Evolutionary conservation across 805 yeast species (phyloP).

Genomic region (Starmerella sp.): DNA sequence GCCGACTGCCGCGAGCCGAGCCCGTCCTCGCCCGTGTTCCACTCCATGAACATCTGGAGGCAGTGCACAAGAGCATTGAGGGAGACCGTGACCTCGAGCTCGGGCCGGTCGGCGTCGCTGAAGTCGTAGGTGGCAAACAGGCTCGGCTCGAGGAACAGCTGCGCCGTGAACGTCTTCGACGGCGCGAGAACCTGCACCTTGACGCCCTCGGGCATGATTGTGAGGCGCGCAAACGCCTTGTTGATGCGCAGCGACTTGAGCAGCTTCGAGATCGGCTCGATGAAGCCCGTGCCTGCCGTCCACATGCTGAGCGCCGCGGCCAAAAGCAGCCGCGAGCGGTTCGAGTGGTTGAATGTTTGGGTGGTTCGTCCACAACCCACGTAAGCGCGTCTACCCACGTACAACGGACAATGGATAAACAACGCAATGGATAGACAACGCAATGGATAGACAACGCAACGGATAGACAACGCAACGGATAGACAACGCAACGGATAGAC

Average conservation of each 20-base stretch:
- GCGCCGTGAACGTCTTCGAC: constrained; percentile 14
- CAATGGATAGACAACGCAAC: too few species aligned
- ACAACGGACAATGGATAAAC: too few species aligned
- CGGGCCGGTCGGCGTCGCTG: not conserved
- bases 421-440: too few species aligned
- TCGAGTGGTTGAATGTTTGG: not conserved
- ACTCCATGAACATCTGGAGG: constrained; percentile 29
- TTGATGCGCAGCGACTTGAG: constrained; percentile 12
- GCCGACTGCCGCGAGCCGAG: not conserved
- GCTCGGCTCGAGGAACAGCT: constrained; percentile 15
- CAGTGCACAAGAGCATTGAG: constrained; percentile 16
- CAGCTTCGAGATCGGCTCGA: constrained; percentile 15
- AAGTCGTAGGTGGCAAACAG: constrained; percentile 18
- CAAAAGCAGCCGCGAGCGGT: too few species aligned
- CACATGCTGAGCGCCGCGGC: constrained; percentile 4
- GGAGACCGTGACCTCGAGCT: constrained; percentile 7
- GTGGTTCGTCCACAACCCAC: not conserved
- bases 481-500: too few species aligned
- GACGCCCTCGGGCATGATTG: constrained; percentile 10
- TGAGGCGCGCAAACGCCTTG: constrained; percentile 6
- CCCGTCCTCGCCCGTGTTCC: constrained; percentile 29
- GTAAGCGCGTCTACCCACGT: not conserved
- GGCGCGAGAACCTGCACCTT: constrained; percentile 13
- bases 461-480: too few species aligned
- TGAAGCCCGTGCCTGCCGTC: constrained; percentile 18